Base-by-base conservation (phyloP, 1,284 basidiomycete species). In the Austropuccinia psidii region DNA sequence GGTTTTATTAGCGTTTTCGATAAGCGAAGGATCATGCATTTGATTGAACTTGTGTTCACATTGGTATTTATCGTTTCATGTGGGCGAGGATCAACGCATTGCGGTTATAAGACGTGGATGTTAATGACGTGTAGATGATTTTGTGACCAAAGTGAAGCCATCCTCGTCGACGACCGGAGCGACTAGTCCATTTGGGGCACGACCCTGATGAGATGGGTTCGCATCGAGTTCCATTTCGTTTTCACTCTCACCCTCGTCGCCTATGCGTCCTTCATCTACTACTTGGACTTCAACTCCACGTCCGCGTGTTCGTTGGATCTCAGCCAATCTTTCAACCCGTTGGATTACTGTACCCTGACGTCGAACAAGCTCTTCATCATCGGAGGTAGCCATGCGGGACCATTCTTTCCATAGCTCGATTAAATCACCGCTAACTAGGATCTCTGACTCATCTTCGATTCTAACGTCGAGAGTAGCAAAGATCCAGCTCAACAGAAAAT, bases 111-210 rank as follows among this genome's bases (percentile, higher is more conserved):
- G n/a, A n/a, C n/a, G n/a, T n/a, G n/a, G n/a, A n/a, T n/a, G n/a
- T 50, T 39, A 67, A 54, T 55, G 52, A 13, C 50, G 54, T n/a
- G 41, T 50, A 39, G 50, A 24, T 35, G 47, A 37, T 45, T 68
- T 68, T 19, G 66, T 68, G 29, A 68, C 66, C 50, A 68, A 29
- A 19, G 66, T 68, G 35, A 68, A 68, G 19, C 66, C 66, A 29
- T 68, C 66, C 37, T 68, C 66, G 21, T 68, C 66, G 29, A 68
- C 43, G 29, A 57, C 39, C 4, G 52, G 66, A 47, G 35, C 41
- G 15, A 21, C 29, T 11, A 37, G 29, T n/a, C 52, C 29, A 37
- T 24, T 19, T 29, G 47, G 50, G 3, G 52, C 1, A n/a, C 17
- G 54, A 17, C 17, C 8, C 5, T 57, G 47, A 17, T 29, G 43